A percentile compares a stretch with the other conserved stretches of the same genome.
Evolutionary conservation across 208 protist genomes (phyloP).

Genomic region (Trypanosoma caninum): DNA sequence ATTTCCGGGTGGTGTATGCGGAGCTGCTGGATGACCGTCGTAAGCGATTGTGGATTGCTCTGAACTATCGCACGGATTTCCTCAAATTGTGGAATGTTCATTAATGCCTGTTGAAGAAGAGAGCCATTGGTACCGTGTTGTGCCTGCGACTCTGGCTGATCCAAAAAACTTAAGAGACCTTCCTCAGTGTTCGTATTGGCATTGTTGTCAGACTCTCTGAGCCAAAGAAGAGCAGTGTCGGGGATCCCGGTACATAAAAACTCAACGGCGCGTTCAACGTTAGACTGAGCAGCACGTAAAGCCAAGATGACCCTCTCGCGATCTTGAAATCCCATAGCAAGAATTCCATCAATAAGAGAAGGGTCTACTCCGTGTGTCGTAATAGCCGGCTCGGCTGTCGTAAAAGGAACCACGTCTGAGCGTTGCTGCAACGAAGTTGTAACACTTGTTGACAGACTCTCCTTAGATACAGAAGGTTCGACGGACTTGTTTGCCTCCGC

Average conservation of each 20-base stretch:
- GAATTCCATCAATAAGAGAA: slow-evolving; percentile 70
- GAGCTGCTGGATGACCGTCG: slow-evolving; percentile 67
- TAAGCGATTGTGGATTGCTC: slow-evolving; percentile 52
- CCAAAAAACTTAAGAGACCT: not conserved
- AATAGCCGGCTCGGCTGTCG: not conserved
- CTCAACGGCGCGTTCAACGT: slow-evolving; percentile 82
- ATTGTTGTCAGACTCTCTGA: not conserved
- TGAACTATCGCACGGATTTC: slow-evolving; percentile 60
- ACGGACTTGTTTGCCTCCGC: too few relatives aligned
- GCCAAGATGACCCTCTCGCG: slow-evolving; percentile 67
- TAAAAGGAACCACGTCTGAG: not conserved
- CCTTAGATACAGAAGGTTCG: too few relatives aligned
- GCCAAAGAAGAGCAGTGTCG: slow-evolving; percentile 21
- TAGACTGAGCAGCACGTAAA: slow-evolving; percentile 82
- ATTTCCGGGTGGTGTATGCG: slow-evolving; percentile 60
- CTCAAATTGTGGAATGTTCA: slow-evolving; percentile 68
- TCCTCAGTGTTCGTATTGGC: not conserved
- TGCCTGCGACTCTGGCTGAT: slow-evolving; percentile 1
- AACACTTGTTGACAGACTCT: too few relatives aligned
- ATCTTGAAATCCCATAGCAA: slow-evolving; percentile 87
- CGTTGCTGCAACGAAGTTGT: not conserved
- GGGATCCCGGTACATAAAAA: slow-evolving; percentile 86
- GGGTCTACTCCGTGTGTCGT: slow-evolving; percentile 28
- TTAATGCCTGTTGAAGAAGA: slow-evolving; percentile 42
- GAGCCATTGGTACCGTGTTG: slow-evolving; percentile 4